Evolutionary conservation across 257 asterid genomes (phyloP).

Genomic region (Avicennia marina): DNA sequence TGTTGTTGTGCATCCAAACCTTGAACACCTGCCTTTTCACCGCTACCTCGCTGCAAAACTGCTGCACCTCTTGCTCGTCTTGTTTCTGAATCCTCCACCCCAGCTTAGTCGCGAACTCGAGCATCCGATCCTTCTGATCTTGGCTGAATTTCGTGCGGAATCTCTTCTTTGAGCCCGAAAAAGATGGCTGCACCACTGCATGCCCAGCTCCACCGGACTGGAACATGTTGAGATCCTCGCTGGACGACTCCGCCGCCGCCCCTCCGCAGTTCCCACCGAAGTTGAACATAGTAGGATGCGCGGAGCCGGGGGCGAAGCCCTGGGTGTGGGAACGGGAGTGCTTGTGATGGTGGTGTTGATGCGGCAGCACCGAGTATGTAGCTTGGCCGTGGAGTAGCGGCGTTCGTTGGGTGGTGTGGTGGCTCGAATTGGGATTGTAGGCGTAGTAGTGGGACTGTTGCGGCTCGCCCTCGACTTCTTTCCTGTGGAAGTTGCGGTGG

Average conservation of each 20-base stretch:
- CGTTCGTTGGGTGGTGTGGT: too few species aligned
- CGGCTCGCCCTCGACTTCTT: slow-evolving; percentile 34
- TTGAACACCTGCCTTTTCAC: slow-evolving; percentile 68
- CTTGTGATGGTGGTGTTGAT: too few species aligned
- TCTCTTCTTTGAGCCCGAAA: slow-evolving; percentile 53
- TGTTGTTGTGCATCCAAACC: slow-evolving; percentile 88
- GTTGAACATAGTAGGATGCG: slow-evolving; percentile 41
- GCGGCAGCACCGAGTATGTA: slow-evolving; percentile 12
- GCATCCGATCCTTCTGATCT: slow-evolving; percentile 66
- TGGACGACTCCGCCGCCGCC: slow-evolving; percentile 50
- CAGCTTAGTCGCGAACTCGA: slow-evolving; percentile 57
- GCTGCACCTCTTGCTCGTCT: slow-evolving; percentile 56
- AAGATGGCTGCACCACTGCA: too few species aligned
- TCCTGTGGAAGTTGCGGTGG: slow-evolving; percentile 85
- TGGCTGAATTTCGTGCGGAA: slow-evolving; percentile 68
- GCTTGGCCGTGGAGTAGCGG: too few species aligned
- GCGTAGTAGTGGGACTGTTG: neutral
- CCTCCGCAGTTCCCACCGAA: slow-evolving; percentile 43
- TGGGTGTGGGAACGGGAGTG: too few species aligned
- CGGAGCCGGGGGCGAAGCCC: too few species aligned
- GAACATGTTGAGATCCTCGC: slow-evolving; percentile 48
- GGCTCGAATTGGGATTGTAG: too few species aligned
- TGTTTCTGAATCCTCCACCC: slow-evolving; percentile 77
- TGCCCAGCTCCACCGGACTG: slow-evolving; percentile 21
- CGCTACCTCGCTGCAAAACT: slow-evolving; percentile 51